Percentiles rank a stretch among this genome's conserved stretches.
phyloP scores from a whole-genome alignment of 257 asterid species.

The Fraxinus cuspidata region DNA sequence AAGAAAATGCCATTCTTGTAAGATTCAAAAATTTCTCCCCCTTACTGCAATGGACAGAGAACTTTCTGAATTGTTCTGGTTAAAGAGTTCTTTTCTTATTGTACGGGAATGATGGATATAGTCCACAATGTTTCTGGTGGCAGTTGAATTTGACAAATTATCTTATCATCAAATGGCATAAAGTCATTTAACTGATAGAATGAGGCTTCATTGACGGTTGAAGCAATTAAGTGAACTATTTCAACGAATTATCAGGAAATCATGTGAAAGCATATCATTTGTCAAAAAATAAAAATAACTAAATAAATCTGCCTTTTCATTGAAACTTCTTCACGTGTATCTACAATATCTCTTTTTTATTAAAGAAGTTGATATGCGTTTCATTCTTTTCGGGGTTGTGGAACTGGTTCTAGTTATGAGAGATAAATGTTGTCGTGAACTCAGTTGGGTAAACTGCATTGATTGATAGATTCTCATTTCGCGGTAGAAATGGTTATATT shows the following conservation, averaged over 20 bases:
- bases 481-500: background rate
- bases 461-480: background rate
- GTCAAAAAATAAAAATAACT: background rate
- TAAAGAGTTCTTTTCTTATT: background rate
- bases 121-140: background rate
- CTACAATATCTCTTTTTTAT: background rate
- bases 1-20: background rate
- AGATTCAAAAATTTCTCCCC: background rate
- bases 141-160: background rate
- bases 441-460: background rate
- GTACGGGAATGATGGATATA: background rate
- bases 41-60: background rate
- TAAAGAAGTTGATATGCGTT: background rate
- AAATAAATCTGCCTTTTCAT: background rate
- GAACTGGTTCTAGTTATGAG: background rate
- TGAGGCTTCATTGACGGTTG: background rate
- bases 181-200: background rate
- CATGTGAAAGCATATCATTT: background rate
- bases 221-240: constrained; percentile 1
- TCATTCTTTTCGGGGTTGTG: background rate
- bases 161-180: background rate
- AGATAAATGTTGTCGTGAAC: background rate
- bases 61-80: background rate
- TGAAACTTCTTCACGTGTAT: background rate
- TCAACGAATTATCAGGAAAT: background rate